Conservation (phyloP, 176 grass and related monocot genomes). For the Cymbopogon citratus region DNA sequence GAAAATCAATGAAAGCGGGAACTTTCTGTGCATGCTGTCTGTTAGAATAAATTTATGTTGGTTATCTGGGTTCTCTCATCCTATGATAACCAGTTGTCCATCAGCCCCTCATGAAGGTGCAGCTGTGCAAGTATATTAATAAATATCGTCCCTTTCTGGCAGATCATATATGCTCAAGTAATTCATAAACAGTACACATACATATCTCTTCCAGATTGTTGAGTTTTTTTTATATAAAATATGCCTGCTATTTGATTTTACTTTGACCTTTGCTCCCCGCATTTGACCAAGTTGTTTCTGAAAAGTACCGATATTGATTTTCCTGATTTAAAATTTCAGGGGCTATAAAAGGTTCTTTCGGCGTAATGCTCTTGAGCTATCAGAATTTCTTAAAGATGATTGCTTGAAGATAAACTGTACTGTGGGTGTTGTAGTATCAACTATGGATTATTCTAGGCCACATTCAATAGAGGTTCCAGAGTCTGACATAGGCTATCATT, state of each 20-base stretch:
- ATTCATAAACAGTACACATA: background rate
- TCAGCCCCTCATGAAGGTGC: background rate
- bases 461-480: too few relatives aligned
- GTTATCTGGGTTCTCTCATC: background rate
- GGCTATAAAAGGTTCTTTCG: conserved; percentile 88
- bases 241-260: background rate
- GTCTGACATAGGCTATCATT: too few relatives aligned
- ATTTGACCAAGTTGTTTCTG: background rate
- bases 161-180: background rate
- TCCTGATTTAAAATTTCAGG: conserved; percentile 46
- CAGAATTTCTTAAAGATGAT: too few relatives aligned
- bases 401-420: too few relatives aligned
- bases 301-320: conserved; percentile 1
- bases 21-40: background rate
- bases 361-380: background rate
- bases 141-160: background rate
- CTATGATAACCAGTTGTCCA: background rate
- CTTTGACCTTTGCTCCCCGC: background rate
- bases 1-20: background rate
- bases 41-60: background rate
- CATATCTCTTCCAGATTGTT: background rate
- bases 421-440: too few relatives aligned
- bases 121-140: background rate
- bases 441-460: too few relatives aligned
- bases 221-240: background rate